Conservation (phyloP, 1,284 basidiomycete genomes). For the Lignosus rhinocerotis region DNA sequence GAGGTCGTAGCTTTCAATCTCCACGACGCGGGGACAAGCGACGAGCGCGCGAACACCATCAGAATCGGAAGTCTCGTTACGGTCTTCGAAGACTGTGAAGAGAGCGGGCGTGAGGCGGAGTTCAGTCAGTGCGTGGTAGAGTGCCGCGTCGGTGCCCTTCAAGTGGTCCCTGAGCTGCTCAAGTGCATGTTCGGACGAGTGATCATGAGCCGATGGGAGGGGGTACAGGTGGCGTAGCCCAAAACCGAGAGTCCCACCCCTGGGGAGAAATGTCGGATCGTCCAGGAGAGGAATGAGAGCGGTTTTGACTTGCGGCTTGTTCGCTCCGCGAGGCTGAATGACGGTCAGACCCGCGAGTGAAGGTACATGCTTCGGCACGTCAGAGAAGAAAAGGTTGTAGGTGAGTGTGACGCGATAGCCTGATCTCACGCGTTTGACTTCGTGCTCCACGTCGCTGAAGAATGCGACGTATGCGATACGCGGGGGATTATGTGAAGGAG, state of each 20-base stretch:
- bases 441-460: slow-evolving; percentile 47
- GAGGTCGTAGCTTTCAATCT: slow-evolving; percentile 9
- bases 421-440: slow-evolving; percentile 39
- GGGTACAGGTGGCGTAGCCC: slow-evolving; percentile 41
- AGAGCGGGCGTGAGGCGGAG: slow-evolving; percentile 11
- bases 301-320: slow-evolving; percentile 1
- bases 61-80: neutral
- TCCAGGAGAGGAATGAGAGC: slow-evolving; percentile 26
- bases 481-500: neutral
- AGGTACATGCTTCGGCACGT: neutral
- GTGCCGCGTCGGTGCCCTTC: slow-evolving; percentile 25
- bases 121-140: slow-evolving; percentile 18
- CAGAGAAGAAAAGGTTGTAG: slow-evolving; percentile 37
- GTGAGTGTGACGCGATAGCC: slow-evolving; percentile 47
- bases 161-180: slow-evolving; percentile 7
- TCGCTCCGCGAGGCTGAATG: slow-evolving; percentile 9
- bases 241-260: slow-evolving; percentile 39
- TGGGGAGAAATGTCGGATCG: slow-evolving; percentile 32
- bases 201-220: slow-evolving; percentile 3
- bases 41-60: slow-evolving; percentile 5
- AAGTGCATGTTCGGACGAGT: slow-evolving; percentile 5
- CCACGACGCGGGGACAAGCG: slow-evolving; percentile 17
- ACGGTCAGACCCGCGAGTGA: neutral
- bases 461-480: slow-evolving; percentile 38
- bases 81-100: slow-evolving; percentile 16